phyloP scores from a whole-genome alignment of 1,284 basidiomycete genomes.

The Cystobasidium slooffiae region DNA sequence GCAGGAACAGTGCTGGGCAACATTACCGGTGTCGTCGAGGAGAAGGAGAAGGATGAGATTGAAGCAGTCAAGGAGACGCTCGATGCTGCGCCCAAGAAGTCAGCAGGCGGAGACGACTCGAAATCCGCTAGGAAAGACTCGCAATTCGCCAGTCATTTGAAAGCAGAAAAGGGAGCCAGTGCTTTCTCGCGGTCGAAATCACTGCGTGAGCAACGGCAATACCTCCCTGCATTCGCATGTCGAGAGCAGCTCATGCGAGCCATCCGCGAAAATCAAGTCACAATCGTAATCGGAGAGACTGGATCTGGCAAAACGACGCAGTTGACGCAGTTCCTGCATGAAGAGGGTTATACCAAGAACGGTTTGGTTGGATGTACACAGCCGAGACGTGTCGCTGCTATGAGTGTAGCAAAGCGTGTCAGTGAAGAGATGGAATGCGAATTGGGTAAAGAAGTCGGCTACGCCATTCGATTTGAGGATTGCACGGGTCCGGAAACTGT shows the following conservation, averaged over 20 bases:
- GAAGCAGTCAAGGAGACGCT: conserved; percentile 16
- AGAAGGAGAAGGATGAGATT: conserved; percentile 69
- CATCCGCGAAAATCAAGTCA: conserved; percentile 94
- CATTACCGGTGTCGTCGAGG: conserved; percentile 95
- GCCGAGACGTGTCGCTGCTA: conserved; percentile 94
- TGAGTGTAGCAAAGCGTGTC: conserved; percentile 98
- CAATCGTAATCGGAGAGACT: conserved; percentile 93
- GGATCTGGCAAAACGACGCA: conserved; percentile 96
- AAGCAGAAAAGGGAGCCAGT: conserved; percentile 68
- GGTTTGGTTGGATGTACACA: conserved; percentile 95
- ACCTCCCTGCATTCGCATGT: conserved; percentile 95
- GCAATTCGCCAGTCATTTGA: conserved; percentile 89
- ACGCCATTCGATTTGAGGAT: conserved; percentile 97
- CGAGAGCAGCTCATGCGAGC: conserved; percentile 88
- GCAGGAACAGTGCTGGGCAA: conserved; percentile 94
- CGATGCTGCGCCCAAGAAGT: conserved; percentile 51
- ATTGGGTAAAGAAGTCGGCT: conserved; percentile 86
- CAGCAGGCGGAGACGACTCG: conserved; percentile 61
- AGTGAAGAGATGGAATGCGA: conserved; percentile 85
- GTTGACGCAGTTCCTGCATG: conserved; percentile 86
- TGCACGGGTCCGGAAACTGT: conserved; percentile 88
- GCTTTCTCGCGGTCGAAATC: conserved; percentile 81
- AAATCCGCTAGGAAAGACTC: conserved; percentile 72
- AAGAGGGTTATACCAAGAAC: conserved; percentile 87
- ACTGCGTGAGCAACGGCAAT: conserved; percentile 93